Conservation (phyloP, 2,329 filamentous ascomycete genomes). For the Venturia pyrina region DNA sequence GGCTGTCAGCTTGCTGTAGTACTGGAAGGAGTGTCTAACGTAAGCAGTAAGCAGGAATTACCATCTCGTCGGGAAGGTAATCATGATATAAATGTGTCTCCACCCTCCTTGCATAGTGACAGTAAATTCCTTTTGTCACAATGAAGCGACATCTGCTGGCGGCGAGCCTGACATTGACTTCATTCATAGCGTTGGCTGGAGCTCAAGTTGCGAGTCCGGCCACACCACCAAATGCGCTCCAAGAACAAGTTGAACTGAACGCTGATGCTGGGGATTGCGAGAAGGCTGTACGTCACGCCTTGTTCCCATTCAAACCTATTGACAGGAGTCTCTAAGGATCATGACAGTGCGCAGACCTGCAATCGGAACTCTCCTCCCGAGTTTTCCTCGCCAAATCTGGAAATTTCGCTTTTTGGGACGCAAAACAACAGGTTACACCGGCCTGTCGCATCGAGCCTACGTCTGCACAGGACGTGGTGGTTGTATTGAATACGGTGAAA, state of each 20-base stretch:
- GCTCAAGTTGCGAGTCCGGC: not conserved
- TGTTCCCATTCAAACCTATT: not conserved
- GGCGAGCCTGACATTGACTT: not conserved
- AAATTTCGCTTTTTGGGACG: not conserved
- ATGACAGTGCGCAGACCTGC: not conserved
- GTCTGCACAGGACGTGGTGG: not conserved
- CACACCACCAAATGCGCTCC: not conserved
- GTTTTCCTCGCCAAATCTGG: not conserved
- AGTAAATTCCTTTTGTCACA: not conserved
- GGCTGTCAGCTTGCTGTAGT: too few relatives aligned
- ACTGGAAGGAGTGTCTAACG: too few relatives aligned
- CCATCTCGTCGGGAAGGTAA: too few relatives aligned
- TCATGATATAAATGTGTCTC: not conserved
- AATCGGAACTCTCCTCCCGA: not conserved
- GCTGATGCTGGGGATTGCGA: not conserved
- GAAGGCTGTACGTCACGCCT: not conserved
- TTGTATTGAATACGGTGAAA: not conserved
- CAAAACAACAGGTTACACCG: not conserved
- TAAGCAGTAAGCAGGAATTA: too few relatives aligned
- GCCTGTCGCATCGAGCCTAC: conserved; percentile 3
- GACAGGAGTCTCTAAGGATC: not conserved
- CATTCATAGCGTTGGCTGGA: not conserved
- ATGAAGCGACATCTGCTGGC: not conserved
- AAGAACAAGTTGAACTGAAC: not conserved
- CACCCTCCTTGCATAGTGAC: not conserved